A percentile compares a stretch with the other conserved stretches of the same genome.
phyloP scores from a whole-genome alignment of 371 early-diverging fungal species.

The Syncephalastrum monosporum region DNA sequence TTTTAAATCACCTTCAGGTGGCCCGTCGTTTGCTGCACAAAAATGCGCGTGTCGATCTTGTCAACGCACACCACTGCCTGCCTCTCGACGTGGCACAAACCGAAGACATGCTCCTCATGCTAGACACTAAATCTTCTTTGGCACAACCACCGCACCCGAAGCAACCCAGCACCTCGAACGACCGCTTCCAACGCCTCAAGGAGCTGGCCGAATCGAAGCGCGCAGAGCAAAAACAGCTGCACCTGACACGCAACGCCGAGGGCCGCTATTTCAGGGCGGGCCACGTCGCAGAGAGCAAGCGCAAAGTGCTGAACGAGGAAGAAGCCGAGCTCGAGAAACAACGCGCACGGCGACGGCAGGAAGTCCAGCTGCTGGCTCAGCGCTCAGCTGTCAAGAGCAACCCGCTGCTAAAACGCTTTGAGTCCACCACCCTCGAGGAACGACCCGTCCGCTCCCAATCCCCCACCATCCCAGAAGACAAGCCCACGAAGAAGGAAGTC shows the following conservation, averaged over 20 bases:
- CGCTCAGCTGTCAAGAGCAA: slow-evolving; percentile 30
- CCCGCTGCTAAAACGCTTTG: slow-evolving; percentile 30
- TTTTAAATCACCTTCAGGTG: slow-evolving; percentile 16
- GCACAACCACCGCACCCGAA: background rate
- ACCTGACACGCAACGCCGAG: slow-evolving; percentile 14
- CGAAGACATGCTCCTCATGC: slow-evolving; percentile 7
- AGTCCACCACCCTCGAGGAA: slow-evolving; percentile 14
- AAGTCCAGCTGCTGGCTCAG: slow-evolving; percentile 20
- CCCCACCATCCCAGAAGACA: background rate
- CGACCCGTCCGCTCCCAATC: background rate
- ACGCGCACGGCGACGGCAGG: slow-evolving; percentile 16
- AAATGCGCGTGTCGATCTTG: slow-evolving; percentile 8
- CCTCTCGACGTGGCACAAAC: slow-evolving; percentile 19
- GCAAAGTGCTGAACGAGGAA: slow-evolving; percentile 21
- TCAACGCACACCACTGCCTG: slow-evolving; percentile 14
- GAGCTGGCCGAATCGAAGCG: slow-evolving; percentile 13
- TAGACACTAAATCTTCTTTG: background rate
- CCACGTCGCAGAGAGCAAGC: slow-evolving; percentile 23
- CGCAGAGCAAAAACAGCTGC: slow-evolving; percentile 1
- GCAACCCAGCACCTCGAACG: background rate
- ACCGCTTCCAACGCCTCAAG: slow-evolving; percentile 16
- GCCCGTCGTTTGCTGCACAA: slow-evolving; percentile 15
- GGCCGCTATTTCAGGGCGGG: slow-evolving; percentile 19
- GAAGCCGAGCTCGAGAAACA: slow-evolving; percentile 22
- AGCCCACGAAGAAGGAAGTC: background rate